phyloP scores from a whole-genome alignment of 2,329 filamentous ascomycete species.

The Drechslerella stenobrocha region DNA sequence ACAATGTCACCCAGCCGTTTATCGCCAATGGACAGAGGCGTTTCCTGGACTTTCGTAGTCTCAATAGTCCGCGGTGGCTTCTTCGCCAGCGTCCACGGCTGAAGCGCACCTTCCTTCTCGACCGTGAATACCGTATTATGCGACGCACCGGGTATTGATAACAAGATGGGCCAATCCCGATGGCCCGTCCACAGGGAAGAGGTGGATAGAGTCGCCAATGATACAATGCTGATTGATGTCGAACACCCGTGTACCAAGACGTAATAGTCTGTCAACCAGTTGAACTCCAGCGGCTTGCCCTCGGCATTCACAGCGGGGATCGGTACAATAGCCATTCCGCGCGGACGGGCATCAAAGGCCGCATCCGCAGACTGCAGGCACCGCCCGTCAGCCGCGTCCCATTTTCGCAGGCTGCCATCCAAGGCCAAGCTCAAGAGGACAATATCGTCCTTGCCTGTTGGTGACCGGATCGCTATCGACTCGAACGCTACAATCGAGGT shows the following conservation, averaged over 20 bases:
- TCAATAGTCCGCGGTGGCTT: constrained; percentile 28
- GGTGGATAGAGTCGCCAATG: constrained; percentile 49
- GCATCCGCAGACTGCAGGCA: constrained; percentile 49
- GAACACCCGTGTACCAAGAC: constrained; percentile 51
- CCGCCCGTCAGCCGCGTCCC: constrained; percentile 48
- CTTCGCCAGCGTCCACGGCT: constrained; percentile 50
- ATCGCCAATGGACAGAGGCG: constrained; percentile 38
- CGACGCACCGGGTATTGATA: constrained; percentile 39
- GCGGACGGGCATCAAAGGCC: constrained; percentile 40
- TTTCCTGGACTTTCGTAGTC: constrained; percentile 44
- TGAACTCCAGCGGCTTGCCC: constrained; percentile 30
- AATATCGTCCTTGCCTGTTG: constrained; percentile 35
- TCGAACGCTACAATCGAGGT: constrained; percentile 49
- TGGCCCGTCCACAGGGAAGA: constrained; percentile 51
- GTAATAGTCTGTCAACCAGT: constrained; percentile 46
- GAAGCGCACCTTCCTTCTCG: constrained; percentile 41
- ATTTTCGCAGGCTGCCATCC: constrained; percentile 50
- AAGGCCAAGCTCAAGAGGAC: constrained; percentile 49
- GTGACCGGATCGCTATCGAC: constrained; percentile 32
- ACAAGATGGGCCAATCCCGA: constrained; percentile 51
- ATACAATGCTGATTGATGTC: constrained; percentile 50
- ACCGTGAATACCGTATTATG: constrained; percentile 49
- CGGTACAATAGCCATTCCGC: constrained; percentile 44
- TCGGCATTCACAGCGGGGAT: constrained; percentile 32
- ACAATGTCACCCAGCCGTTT: constrained; percentile 34